These are phyloP conservation scores for Leishmania braziliensis DNA, from an alignment of 208 protist species.

Conservation along the genomic window DNA sequence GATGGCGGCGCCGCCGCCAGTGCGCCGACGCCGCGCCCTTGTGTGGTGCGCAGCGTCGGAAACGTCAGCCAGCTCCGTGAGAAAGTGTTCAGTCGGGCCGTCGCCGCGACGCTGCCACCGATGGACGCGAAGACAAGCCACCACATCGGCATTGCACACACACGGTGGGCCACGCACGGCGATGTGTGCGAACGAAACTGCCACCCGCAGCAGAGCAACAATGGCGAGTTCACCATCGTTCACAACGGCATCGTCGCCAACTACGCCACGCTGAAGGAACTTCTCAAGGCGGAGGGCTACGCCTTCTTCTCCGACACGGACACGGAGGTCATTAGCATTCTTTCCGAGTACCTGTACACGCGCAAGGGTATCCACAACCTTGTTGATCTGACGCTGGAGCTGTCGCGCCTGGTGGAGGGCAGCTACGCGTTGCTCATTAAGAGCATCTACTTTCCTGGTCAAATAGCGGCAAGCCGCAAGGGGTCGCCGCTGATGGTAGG, in stretches of 20 bases:
- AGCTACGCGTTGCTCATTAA: slow-evolving; percentile 91
- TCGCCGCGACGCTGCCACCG: slow-evolving; percentile 28
- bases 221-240: slow-evolving; percentile 84
- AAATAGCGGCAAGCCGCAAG: slow-evolving; percentile 88
- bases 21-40: slow-evolving; percentile 17
- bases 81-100: slow-evolving; percentile 36
- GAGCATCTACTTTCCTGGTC: slow-evolving; percentile 85
- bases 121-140: slow-evolving; percentile 40
- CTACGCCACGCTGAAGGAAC: slow-evolving; percentile 78
- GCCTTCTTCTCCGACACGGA: slow-evolving; percentile 92
- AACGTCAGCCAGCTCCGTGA: slow-evolving; percentile 79
- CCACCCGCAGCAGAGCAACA: slow-evolving; percentile 91
- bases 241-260: slow-evolving; percentile 98
- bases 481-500: slow-evolving; percentile 95
- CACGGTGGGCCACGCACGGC: slow-evolving; percentile 98
- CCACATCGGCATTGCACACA: slow-evolving; percentile 94
- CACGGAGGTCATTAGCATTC: slow-evolving; percentile 94
- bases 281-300: slow-evolving; percentile 79
- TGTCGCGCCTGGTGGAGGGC: slow-evolving; percentile 76
- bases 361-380: slow-evolving; percentile 57
- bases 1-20: background rate
- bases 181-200: slow-evolving; percentile 91
- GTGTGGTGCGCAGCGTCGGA: slow-evolving; percentile 78
- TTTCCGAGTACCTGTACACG: slow-evolving; percentile 86
- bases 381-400: slow-evolving; percentile 46